phyloP scores from a whole-genome alignment of 805 yeast genomes.

The Lachancea thermotolerans region DNA sequence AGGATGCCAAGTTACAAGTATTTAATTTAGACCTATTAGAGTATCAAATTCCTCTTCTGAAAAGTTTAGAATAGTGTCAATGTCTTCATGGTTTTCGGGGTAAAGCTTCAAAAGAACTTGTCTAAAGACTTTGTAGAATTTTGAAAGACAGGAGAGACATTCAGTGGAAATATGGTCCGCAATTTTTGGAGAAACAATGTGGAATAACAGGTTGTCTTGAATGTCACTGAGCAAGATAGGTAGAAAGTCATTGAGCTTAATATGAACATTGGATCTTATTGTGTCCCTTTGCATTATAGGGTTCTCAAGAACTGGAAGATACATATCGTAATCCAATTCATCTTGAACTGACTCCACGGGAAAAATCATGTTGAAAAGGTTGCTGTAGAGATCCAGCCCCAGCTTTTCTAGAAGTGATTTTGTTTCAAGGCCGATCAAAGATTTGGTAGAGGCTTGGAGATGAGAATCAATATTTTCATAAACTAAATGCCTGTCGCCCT shows the following conservation, averaged over 20 bases:
- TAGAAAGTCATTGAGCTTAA: constrained; percentile 35
- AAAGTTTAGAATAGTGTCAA: constrained; percentile 23
- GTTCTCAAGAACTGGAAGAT: constrained; percentile 59
- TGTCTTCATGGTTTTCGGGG: constrained; percentile 21
- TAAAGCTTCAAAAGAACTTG: constrained; percentile 32
- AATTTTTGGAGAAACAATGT: constrained; percentile 55
- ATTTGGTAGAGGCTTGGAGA: constrained; percentile 19
- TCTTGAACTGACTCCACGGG: constrained; percentile 44
- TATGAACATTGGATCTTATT: constrained; percentile 42
- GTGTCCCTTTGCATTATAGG: constrained; percentile 37
- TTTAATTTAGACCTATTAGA: constrained; percentile 57
- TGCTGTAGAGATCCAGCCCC: constrained; percentile 51
- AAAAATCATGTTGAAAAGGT: constrained; percentile 65
- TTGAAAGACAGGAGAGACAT: constrained; percentile 44
- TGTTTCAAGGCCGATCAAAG: constrained; percentile 41
- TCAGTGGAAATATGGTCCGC: constrained; percentile 48
- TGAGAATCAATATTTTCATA: constrained; percentile 29
- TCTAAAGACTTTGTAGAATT: constrained; percentile 34
- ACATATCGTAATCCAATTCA: constrained; percentile 56
- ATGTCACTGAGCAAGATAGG: constrained; percentile 57
- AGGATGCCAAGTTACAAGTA: neutral
- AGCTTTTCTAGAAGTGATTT: constrained; percentile 44
- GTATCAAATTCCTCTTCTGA: constrained; percentile 50
- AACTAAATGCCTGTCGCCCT: constrained; percentile 23
- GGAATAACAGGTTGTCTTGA: constrained; percentile 48